These are phyloP conservation scores for Candida easanensis DNA, from an alignment of 805 yeast genomes.

Conservation along the genomic window DNA sequence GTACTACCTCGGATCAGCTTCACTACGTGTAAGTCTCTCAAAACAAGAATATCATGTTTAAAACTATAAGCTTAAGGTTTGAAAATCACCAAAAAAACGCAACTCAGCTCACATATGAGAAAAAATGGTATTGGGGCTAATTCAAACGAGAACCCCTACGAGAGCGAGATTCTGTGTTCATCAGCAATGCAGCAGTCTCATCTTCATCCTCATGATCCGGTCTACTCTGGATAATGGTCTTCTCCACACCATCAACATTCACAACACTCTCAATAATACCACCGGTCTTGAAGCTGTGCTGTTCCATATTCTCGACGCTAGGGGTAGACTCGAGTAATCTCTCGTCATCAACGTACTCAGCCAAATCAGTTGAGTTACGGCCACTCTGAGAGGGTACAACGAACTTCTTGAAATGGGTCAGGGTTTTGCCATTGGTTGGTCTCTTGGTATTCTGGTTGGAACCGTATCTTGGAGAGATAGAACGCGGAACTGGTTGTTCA, in stretches of 20 bases:
- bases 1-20: no score
- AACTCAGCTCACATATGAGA: no score
- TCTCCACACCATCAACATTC: slow-evolving; percentile 79
- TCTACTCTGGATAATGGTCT: slow-evolving; percentile 76
- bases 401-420: slow-evolving; percentile 19
- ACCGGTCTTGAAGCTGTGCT: slow-evolving; percentile 27
- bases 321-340: background rate
- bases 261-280: slow-evolving; percentile 77
- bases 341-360: slow-evolving; percentile 8
- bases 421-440: slow-evolving; percentile 7
- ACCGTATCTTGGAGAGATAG: slow-evolving; percentile 25
- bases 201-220: slow-evolving; percentile 32
- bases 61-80: no score
- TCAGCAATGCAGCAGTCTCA: slow-evolving; percentile 8
- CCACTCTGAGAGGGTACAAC: slow-evolving; percentile 9
- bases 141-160: slow-evolving; percentile 6
- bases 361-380: slow-evolving; percentile 21
- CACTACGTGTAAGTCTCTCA: no score
- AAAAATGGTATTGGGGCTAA: no score
- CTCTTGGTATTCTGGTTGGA: slow-evolving; percentile 10
- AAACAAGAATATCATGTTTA: no score
- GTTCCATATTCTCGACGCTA: slow-evolving; percentile 14
- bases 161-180: background rate
- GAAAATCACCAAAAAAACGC: no score
- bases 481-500: slow-evolving; percentile 10